Percentiles rank a stretch among this genome's conserved stretches.
These are phyloP conservation scores for Xylaria sp. DNA, from an alignment of 2,329 filamentous ascomycete genomes.

Conservation along the genomic window DNA sequence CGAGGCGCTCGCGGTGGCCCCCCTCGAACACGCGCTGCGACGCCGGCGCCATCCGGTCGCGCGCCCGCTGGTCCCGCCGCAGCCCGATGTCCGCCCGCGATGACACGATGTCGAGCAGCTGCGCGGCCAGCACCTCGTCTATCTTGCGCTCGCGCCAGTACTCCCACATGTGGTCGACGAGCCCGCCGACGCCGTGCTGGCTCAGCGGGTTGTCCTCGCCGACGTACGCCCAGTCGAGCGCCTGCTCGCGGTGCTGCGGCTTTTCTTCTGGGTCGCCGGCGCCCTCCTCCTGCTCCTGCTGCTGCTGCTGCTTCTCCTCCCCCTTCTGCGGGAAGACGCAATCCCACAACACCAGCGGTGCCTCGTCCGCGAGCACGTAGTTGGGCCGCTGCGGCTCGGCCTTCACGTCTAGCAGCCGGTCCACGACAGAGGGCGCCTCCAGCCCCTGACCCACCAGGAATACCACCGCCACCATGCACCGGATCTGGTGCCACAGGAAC, in stretches of 20 bases:
- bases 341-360: slow-evolving; percentile 92
- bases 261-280: slow-evolving; percentile 39
- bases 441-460: slow-evolving; percentile 90
- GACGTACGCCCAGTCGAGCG: slow-evolving; percentile 76
- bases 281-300: too few species aligned
- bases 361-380: slow-evolving; percentile 90
- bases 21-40: slow-evolving; percentile 56
- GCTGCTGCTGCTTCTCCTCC: slow-evolving; percentile 40
- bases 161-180: slow-evolving; percentile 78
- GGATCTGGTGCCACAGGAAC: slow-evolving; percentile 97
- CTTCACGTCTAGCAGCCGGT: slow-evolving; percentile 72
- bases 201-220: slow-evolving; percentile 64
- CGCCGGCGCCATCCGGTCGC: slow-evolving; percentile 14
- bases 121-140: slow-evolving; percentile 80
- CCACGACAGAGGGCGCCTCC: slow-evolving; percentile 73
- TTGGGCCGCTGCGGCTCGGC: slow-evolving; percentile 75
- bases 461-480: slow-evolving; percentile 89
- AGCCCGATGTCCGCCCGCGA: slow-evolving; percentile 37
- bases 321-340: slow-evolving; percentile 75
- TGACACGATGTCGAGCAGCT: slow-evolving; percentile 67
- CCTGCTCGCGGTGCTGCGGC: too few species aligned
- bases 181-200: slow-evolving; percentile 66
- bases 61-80: slow-evolving; percentile 19
- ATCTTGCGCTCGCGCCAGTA: slow-evolving; percentile 85
- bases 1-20: slow-evolving; percentile 52